Evolutionary conservation across 805 yeast genomes (phyloP), one percentile per base, ranked within the genome.

Genomic region (Ogataea corticis): DNA sequence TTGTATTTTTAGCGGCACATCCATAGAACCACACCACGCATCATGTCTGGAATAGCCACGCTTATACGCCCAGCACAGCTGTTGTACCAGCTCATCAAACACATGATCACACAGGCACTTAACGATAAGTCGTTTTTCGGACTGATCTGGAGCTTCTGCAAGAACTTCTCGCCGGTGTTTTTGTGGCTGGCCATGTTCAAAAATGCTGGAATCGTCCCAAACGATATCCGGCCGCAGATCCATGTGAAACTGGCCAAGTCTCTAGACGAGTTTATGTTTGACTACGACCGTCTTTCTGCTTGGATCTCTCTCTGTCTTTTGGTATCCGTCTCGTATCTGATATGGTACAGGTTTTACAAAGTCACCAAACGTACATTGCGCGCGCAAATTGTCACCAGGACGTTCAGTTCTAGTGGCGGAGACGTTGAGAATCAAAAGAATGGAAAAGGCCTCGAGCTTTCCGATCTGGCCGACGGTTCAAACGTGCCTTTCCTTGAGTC

Each of bases 151-250:
- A 76, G 72, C 50, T 81, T 81, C 48, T 49, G 62, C 34, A 48
- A 71, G 36, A 79, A 78, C 58, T 82, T 82, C 59, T 59, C 71
- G 2, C 81, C 80, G 0, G 74, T 82, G 2, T 65, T 77, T 31
- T 53, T 72, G 16, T 82, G 87, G 87, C 63, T 82, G 33, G 45
- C 62, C 32, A 72, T 79, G 17, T 82, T 82, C 65, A 76, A 80
- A 58, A 72, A 80, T 55, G 86, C 87, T 1, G 80, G 80, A 2
- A 32, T 68, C 2, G 79, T 79, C 32, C 87, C 89, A 7, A 71
- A 66, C 21, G 64, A 63, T 4, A 68, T 73, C 51, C 67, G 87
- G 48, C 88, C 87, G 0, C 45, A 55, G 10, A 78, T 80, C 49
- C 73, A 74, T 55, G 79, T 77, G 37, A 68, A 73, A 44, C 55